Base-by-base conservation (phyloP, 2,329 filamentous ascomycete genomes). In the Aurifilum marmelostoma region DNA sequence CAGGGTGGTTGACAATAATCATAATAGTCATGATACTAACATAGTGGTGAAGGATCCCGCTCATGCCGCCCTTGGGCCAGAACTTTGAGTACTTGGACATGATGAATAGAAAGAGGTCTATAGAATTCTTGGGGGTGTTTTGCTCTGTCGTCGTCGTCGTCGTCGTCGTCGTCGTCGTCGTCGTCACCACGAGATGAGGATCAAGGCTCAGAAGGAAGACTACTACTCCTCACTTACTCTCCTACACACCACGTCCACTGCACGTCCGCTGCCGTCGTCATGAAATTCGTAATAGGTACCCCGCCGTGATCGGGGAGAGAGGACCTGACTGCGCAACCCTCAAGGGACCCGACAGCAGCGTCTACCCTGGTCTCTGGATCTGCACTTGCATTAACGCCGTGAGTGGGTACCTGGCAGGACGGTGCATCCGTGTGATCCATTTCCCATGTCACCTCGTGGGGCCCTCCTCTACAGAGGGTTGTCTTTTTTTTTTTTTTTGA, bases 1-100 rank as follows among this genome's bases (percentile, higher is more conserved):
- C 43, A 8, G 29, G n/a, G 37, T 52, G 24, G 9, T 34, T 18
- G 14, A 21, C 14, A 34, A 2, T 34, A 27, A 27, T 11, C 18
- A 11, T 34, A 16, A 9, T 27, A 43, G 39, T 24, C 18, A 29
- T 29, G 18, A 29, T 56, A 69, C 74, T 61, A 72, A 78, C 76
- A 69, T 77, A 78, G 68, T 79, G 77, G 65, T 79, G 77, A 39
- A 79, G 66, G 63, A 78, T 76, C 56, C 77, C 76, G 0, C 74
- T 73, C n/a, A 75, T 73, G 16, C 77, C 77, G 16, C 74, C 73
- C 66, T 74, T 77, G 27, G 77, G 77, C 77, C 77, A 79, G 71
- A 78, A 79, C 65, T 76, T 74, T 54, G 75, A 76, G 24, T 73
- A 72, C 74, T 68, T 68, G 24, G 67, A 68, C 67, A 68, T 68